phyloP scores from a whole-genome alignment of 2,329 filamentous ascomycete species.

The Colletotrichum tropicale region DNA sequence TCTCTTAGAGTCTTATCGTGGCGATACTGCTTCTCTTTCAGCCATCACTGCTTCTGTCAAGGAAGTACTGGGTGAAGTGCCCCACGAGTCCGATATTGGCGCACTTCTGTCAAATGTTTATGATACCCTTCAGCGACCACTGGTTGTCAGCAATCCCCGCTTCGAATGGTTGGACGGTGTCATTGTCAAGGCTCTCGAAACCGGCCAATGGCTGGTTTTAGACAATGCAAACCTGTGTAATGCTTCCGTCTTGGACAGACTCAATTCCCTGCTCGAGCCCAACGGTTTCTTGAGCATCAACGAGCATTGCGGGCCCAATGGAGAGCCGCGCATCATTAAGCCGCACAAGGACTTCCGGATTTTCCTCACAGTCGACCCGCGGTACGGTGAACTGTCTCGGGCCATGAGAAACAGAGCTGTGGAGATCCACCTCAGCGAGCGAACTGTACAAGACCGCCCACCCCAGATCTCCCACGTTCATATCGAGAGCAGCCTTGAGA shows the following conservation, averaged over 20 bases:
- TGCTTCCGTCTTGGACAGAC: constrained; percentile 88
- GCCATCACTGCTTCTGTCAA: constrained; percentile 42
- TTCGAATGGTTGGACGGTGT: constrained; percentile 98
- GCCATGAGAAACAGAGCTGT: constrained; percentile 96
- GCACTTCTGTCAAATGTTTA: constrained; percentile 52
- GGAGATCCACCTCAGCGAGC: constrained; percentile 77
- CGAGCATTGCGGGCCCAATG: constrained; percentile 85
- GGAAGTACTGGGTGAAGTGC: constrained; percentile 43
- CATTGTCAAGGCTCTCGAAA: constrained; percentile 83
- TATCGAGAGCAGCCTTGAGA: constrained; percentile 54
- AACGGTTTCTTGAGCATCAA: constrained; percentile 89
- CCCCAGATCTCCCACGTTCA: constrained; percentile 46
- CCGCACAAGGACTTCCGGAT: constrained; percentile 90
- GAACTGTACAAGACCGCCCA: constrained; percentile 34
- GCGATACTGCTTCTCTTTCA: constrained; percentile 41
- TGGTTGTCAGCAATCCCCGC: constrained; percentile 71
- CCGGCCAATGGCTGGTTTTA: constrained; percentile 90
- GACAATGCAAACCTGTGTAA: constrained; percentile 98
- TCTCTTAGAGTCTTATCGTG: constrained; percentile 47
- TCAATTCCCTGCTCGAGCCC: constrained; percentile 94
- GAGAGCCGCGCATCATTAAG: constrained; percentile 77
- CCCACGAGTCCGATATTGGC: constrained; percentile 50
- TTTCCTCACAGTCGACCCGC: constrained; percentile 91
- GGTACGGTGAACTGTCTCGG: constrained; percentile 89
- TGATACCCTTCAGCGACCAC: constrained; percentile 54